Percentiles rank a stretch among this genome's conserved stretches.
Evolutionary conservation across 192 early-diverging fungal species (phyloP).

Genomic region (Rhizoclosmatium globosum): DNA sequence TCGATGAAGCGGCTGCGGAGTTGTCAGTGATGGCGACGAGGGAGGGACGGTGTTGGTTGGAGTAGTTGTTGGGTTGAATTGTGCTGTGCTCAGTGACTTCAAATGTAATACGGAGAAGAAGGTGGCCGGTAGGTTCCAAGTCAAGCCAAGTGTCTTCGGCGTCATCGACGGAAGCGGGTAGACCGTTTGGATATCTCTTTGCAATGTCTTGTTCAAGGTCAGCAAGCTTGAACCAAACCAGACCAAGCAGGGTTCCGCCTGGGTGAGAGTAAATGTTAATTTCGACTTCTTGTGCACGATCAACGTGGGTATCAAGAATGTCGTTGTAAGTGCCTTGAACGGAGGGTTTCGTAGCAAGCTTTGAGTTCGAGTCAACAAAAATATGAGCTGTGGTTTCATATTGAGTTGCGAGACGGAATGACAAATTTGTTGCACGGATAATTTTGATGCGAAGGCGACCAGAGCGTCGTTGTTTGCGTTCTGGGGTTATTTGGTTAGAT

Average conservation of each 20-base stretch:
- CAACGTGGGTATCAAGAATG: conserved; percentile 83
- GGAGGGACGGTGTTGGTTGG: too few relatives aligned
- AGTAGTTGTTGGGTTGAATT: too few relatives aligned
- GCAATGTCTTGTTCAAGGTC: conserved; percentile 89
- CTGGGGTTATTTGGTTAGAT: neutral
- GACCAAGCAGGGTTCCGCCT: conserved; percentile 67
- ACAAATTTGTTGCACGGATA: conserved; percentile 48
- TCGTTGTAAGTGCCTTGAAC: conserved; percentile 69
- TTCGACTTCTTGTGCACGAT: conserved; percentile 91
- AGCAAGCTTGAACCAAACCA: conserved; percentile 89
- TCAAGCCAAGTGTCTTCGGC: conserved; percentile 85
- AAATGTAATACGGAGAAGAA: conserved; percentile 85
- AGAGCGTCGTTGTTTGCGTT: conserved; percentile 36
- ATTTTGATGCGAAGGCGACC: conserved; percentile 48
- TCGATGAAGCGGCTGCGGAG: conserved; percentile 61
- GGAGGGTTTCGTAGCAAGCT: conserved; percentile 70
- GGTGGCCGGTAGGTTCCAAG: conserved; percentile 91
- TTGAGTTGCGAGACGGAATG: conserved; percentile 54
- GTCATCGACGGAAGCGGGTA: conserved; percentile 42
- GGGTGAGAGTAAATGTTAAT: conserved; percentile 80
- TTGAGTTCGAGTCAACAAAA: conserved; percentile 76
- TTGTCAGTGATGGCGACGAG: conserved; percentile 30
- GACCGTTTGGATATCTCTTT: conserved; percentile 35
- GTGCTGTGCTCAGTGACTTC: conserved; percentile 18
- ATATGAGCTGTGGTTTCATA: conserved; percentile 80